A percentile compares a stretch with the other conserved stretches of the same genome.
phyloP scores from a whole-genome alignment of 2,329 filamentous ascomycete species.

The Ophiocordyceps camponoti-floridani region DNA sequence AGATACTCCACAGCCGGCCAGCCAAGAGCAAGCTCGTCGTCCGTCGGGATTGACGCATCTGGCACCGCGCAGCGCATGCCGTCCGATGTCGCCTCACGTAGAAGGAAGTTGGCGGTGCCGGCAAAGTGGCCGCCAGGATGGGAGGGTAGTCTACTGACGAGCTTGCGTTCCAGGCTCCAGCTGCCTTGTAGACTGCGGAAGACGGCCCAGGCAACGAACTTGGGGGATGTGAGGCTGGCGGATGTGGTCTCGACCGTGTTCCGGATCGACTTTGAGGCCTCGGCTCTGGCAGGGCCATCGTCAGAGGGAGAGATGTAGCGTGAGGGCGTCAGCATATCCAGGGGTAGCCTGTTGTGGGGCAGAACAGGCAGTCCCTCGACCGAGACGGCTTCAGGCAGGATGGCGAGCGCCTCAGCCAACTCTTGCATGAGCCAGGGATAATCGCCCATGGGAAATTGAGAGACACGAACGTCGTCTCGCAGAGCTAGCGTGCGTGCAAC shows the following conservation, averaged over 20 bases:
- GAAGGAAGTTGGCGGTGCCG: constrained; percentile 46
- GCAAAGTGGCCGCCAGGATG: constrained; percentile 47
- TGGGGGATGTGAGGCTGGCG: constrained; percentile 21
- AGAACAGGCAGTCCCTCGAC: constrained; percentile 12
- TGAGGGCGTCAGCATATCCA: constrained; percentile 39
- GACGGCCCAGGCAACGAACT: constrained; percentile 45
- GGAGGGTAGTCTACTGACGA: constrained; percentile 32
- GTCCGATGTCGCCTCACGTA: constrained; percentile 39
- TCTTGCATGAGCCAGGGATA: constrained; percentile 61
- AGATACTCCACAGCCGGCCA: constrained; percentile 34
- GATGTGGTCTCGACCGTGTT: constrained; percentile 25
- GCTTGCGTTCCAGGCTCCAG: constrained; percentile 44
- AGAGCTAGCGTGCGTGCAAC: constrained; percentile 29
- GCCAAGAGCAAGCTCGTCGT: constrained; percentile 10
- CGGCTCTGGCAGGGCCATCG: constrained; percentile 16
- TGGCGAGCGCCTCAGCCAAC: constrained; percentile 39
- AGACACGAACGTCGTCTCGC: constrained; percentile 31
- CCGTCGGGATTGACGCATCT: constrained; percentile 3
- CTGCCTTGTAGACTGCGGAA: constrained; percentile 54
- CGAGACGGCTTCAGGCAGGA: constrained; percentile 22
- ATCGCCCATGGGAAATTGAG: constrained; percentile 71
- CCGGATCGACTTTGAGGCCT: constrained; percentile 23
- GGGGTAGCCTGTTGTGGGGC: constrained; percentile 20
- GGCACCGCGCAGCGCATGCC: constrained; percentile 19
- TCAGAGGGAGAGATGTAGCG: constrained; percentile 26